Conservation (phyloP, 108 stramenopile species). For the Cyclotella atomus region DNA sequence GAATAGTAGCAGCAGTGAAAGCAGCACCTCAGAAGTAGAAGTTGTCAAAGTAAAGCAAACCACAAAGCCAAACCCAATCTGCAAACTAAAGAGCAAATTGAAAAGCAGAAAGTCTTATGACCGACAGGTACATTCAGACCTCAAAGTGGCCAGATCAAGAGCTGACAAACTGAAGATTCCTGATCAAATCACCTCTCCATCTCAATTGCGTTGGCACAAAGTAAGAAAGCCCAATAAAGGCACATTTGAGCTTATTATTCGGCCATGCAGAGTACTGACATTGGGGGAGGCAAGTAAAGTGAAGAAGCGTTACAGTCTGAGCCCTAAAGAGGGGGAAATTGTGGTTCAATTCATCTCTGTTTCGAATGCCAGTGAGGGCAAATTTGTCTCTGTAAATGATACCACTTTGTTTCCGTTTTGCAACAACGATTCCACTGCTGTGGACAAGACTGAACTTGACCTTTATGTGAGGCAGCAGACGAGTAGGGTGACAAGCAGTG, state of each 20-base stretch:
- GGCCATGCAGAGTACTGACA: slow-evolving; percentile 17
- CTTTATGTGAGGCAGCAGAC: slow-evolving; percentile 1
- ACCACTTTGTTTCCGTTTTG: slow-evolving; percentile 1
- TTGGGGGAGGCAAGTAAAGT: slow-evolving; percentile 12
- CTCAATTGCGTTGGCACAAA: slow-evolving; percentile 32
- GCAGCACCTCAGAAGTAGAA: neutral
- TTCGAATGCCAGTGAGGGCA: neutral
- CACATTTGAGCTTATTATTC: neutral
- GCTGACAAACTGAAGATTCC: neutral
- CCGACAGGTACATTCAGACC: neutral
- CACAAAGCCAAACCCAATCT: neutral
- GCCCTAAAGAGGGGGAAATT: neutral
- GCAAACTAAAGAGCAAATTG: neutral
- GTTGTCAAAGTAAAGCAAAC: neutral
- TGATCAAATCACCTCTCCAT: slow-evolving; percentile 26
- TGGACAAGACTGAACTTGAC: neutral
- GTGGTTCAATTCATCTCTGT: slow-evolving; percentile 13
- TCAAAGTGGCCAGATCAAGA: neutral
- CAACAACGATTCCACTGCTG: neutral
- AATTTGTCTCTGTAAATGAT: neutral
- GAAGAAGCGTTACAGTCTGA: neutral
- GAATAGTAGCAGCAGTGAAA: neutral
- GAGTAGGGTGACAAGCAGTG: neutral
- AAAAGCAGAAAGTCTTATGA: neutral
- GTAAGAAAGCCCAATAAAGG: neutral